A percentile compares a stretch with the other conserved stretches of the same genome.
phyloP scores from a whole-genome alignment of 2,329 filamentous ascomycete genomes.

The Fusarium sp. region DNA sequence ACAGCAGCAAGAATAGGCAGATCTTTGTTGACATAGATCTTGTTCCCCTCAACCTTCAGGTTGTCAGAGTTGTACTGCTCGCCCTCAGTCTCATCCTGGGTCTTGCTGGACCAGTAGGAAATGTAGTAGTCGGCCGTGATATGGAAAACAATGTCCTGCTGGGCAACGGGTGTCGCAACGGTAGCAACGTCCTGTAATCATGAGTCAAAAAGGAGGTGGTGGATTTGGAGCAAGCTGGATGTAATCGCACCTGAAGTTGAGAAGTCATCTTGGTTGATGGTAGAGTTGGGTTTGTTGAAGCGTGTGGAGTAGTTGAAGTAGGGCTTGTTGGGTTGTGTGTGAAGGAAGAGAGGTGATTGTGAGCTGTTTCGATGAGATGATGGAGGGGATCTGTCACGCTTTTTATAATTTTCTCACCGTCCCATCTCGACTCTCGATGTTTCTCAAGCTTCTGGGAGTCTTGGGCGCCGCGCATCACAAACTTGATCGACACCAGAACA shows the following conservation, averaged over 20 bases:
- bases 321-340: not conserved
- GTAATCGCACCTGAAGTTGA: not conserved
- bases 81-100: not conserved
- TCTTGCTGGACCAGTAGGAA: conserved; percentile 3
- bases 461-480: not conserved
- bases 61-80: not conserved
- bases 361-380: conserved; percentile 3
- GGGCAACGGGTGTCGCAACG: not conserved
- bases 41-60: not conserved
- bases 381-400: not conserved
- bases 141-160: conserved; percentile 10
- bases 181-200: not conserved
- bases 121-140: conserved; percentile 2
- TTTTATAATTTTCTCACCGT: not conserved
- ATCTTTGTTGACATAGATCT: not conserved
- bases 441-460: too few species aligned
- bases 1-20: not conserved
- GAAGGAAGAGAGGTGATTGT: conserved; percentile 3
- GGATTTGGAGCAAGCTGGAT: not conserved
- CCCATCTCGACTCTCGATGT: not conserved
- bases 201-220: not conserved
- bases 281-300: not conserved
- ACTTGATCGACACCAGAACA: not conserved
- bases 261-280: not conserved
- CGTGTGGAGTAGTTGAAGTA: not conserved